Conservation (phyloP, 176 grass and related monocot genomes). For the Avena atlantica region DNA sequence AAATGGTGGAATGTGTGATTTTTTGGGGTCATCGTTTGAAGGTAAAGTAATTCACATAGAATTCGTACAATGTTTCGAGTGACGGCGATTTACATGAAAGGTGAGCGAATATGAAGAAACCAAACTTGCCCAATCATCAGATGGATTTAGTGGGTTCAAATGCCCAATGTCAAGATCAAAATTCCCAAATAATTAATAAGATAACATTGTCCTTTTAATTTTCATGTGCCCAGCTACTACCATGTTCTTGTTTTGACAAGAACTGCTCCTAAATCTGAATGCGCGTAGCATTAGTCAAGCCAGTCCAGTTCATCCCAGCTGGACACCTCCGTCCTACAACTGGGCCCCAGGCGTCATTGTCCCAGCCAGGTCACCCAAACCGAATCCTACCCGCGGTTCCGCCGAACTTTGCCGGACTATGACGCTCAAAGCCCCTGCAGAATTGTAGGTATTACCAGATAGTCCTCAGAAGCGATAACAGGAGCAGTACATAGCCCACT, state of each 20-base stretch:
- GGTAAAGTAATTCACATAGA: too few relatives aligned
- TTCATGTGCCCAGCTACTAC: background rate
- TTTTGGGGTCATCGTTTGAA: too few relatives aligned
- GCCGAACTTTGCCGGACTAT: background rate
- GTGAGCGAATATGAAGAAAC: background rate
- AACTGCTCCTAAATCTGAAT: background rate
- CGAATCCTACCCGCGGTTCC: constrained; percentile 17
- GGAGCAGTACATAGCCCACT: constrained; percentile 1
- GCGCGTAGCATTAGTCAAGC: constrained; percentile 36
- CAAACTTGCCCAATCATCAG: background rate
- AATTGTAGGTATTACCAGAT: fast-evolving
- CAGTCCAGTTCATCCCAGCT: constrained; percentile 57
- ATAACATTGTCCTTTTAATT: background rate
- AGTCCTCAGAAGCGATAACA: background rate
- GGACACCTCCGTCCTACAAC: background rate
- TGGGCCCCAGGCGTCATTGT: constrained; percentile 34
- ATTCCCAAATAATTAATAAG: background rate
- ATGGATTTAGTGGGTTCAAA: background rate
- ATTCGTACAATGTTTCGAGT: too few relatives aligned
- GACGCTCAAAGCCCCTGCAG: fast-evolving
- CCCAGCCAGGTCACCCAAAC: constrained; percentile 35
- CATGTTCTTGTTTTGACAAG: background rate
- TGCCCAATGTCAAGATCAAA: too few relatives aligned
- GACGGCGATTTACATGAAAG: too few relatives aligned
- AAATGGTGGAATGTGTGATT: too few relatives aligned